Evolutionary conservation across 2,329 filamentous ascomycete genomes (phyloP).

Genomic region (Scopulariopsis brevicaulis): DNA sequence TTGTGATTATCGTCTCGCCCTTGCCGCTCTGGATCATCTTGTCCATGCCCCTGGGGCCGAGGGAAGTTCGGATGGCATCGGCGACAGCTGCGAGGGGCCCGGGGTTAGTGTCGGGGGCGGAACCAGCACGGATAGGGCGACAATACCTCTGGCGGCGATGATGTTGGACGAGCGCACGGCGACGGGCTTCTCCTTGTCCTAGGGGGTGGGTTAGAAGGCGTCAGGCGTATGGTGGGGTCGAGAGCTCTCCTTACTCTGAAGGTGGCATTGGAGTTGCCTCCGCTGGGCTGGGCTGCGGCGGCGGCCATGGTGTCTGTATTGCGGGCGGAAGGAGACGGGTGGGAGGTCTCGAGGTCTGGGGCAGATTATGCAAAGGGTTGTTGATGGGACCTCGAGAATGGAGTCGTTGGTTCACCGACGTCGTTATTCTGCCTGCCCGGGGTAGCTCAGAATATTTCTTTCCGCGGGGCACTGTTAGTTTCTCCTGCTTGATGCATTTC

Average conservation of each 20-base stretch:
- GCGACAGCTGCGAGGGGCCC: conserved; percentile 59
- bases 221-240: conserved; percentile 3
- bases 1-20: conserved; percentile 97
- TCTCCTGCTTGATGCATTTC: neutral
- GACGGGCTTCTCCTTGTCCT: conserved; percentile 96
- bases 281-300: conserved; percentile 12
- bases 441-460: neutral
- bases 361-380: neutral
- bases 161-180: conserved; percentile 95
- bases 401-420: neutral
- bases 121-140: neutral
- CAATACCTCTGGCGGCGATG: conserved; percentile 79
- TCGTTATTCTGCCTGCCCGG: neutral
- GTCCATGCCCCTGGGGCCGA: conserved; percentile 96
- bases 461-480: neutral
- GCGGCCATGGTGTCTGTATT: conserved; percentile 5
- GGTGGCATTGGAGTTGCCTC: conserved; percentile 36
- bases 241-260: conserved; percentile 38
- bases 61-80: conserved; percentile 92
- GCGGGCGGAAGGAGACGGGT: neutral
- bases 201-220: conserved; percentile 21
- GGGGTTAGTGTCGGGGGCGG: conserved; percentile 1
- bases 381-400: neutral
- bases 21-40: conserved; percentile 98
- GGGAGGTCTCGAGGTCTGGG: neutral